Evolutionary conservation across 345 rosid species (phyloP), one percentile per base, ranked within the genome.

Genomic region (Eucalyptus guilfoylei): DNA sequence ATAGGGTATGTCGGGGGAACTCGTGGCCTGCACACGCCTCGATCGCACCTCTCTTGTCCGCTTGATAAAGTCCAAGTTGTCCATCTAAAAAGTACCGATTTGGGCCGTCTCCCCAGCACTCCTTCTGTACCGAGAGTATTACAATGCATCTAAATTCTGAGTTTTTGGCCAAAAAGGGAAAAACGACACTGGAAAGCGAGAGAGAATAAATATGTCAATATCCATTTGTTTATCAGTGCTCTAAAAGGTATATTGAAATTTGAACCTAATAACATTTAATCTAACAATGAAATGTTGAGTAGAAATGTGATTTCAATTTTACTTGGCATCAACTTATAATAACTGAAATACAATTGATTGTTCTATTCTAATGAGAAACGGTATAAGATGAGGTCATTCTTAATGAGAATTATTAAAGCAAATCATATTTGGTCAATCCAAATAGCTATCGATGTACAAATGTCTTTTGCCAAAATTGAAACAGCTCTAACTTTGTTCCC

Each of bases 371-470:
- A 76, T 21, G 5, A 76, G 14, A 19, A 6, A 76, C 2, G 28
- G 28, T 4, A 6, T 6, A 23, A 16, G 1, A 0, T 37, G 1
- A 10, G 14, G 14, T 4, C 45, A 37, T 17, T 37, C 28, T 72
- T 34, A 9, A 9, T 34, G 4, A 15, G 26, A 34, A 34, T 1
- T 6, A 32, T 17, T 5, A 72, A 2, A 34, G 44, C 13, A 34
- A 72, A 34, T 72, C 8, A 1, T 52, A 2, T 72, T 10, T 37
- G 0, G 15, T 37, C 28, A 69, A 69, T 69, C 0, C 3, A 8
- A 0, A 1, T 69, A 21, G 0, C 14, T 11, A 5, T 32, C 1
- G 0, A 32, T 69, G 11, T 32, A 69, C 42, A 32, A 9, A 69
- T 32, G 80, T 32, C 12, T 69, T 69, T 32, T 16, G 80, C 42